Base-by-base conservation (phyloP, 257 asterid species). In the Anisodus tanguticus region DNA sequence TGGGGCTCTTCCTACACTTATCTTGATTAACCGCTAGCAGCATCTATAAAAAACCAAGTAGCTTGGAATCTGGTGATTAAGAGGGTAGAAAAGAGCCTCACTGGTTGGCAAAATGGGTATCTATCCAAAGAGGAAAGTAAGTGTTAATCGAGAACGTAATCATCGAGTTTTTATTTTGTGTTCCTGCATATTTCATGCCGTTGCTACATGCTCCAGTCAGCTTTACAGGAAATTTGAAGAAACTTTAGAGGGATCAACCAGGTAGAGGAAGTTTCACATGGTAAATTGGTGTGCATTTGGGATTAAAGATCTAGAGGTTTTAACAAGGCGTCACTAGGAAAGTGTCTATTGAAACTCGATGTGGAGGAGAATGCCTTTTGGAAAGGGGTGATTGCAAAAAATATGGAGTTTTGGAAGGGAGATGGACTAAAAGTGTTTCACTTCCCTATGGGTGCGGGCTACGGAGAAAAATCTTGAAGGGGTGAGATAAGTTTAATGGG, bases 31-130 rank as follows among this genome's bases (percentile, higher is more conserved):
- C 41, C 4, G 7, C 35, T 31, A 31, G 35, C 35, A 47, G 4
- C 59, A 47, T 72, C 80, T 6, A 72, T 19, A 10, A 72, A 72
- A 47, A 31, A 72, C 41, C 80, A 72, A 47, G 59, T 6, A 47
- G 37, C 60, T 72, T 19, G 19, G 80, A 72, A 19, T 22, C 39
- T 7, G 19, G 60, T 47, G 11, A 47, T 12, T 10, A 26, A 19
- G 35, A 72, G n/a, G n/a, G 10, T 72, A 10, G 41, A 19, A 47
- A 43, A 19, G 80, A 47, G 43, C 60, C 60, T 6, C 35, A 43
- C 31, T 5, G 31, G 35, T 43, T 17, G 80, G 60, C 39, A 19
- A 47, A 71, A 71, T 10, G 11, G 80, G 41, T 11, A 53, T 11
- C 15, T 10, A 47, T 72, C 80, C 80, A 72, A 72, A 47, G 60